Conservation (phyloP, 2,329 filamentous ascomycete species). For the Colletotrichum higginsianum region DNA sequence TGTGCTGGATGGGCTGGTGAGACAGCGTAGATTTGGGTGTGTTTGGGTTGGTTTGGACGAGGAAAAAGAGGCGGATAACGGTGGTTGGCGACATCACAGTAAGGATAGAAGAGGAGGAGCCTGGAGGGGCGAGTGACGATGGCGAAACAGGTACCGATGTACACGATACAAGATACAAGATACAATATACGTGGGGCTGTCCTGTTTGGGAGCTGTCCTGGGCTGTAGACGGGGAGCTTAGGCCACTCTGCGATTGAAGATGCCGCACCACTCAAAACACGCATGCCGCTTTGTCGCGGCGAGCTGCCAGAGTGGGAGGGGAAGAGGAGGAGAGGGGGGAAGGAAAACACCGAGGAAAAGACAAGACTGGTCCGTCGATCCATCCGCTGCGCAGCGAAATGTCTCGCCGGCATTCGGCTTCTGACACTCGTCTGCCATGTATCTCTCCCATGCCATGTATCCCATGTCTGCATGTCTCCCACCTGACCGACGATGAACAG, state of each 20-base stretch:
- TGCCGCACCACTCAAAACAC: conserved; percentile 31
- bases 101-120: conserved; percentile 6
- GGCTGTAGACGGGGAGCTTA: conserved; percentile 34
- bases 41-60: not conserved
- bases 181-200: too few species aligned
- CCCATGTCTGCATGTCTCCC: not conserved
- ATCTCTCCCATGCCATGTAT: not conserved
- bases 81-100: not conserved
- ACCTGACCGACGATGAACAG: not conserved
- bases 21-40: conserved; percentile 5
- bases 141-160: conserved; percentile 14
- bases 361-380: not conserved
- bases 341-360: not conserved
- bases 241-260: conserved; percentile 28
- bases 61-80: not conserved
- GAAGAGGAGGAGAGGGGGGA: too few species aligned
- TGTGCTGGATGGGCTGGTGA: conserved; percentile 10
- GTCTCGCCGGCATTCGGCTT: conserved; percentile 37
- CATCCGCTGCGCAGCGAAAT: conserved; percentile 10
- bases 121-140: conserved; percentile 22
- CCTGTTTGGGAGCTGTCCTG: conserved; percentile 20
- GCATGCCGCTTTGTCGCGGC: conserved; percentile 38
- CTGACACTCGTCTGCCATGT: conserved; percentile 7
- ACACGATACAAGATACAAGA: conserved; percentile 2
- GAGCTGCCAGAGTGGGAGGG: conserved; percentile 19